Conservation (phyloP, 352 stramenopile species). For the Pythium sukuiense region DNA sequence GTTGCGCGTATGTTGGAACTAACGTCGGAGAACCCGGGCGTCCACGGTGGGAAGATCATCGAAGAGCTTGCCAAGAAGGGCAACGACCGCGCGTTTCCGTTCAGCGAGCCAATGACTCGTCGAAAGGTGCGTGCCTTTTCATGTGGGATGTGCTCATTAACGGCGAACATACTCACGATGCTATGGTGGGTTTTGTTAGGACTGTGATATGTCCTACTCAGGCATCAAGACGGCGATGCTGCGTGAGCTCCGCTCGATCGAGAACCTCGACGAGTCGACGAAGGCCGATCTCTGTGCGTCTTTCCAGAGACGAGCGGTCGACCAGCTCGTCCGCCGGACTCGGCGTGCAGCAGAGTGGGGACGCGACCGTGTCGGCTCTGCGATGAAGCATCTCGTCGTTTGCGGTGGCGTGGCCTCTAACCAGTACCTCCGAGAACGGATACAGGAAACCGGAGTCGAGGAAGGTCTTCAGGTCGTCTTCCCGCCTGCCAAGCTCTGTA, state of each 20-base stretch:
- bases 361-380: conserved; percentile 45
- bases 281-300: conserved; percentile 93
- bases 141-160: not conserved
- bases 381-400: conserved; percentile 86
- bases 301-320: conserved; percentile 85
- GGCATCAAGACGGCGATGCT: conserved; percentile 97
- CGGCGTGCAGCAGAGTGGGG: conserved; percentile 86
- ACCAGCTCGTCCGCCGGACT: conserved; percentile 90
- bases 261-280: not conserved
- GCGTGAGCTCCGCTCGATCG: conserved; percentile 64
- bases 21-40: conserved; percentile 38
- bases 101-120: conserved; percentile 93
- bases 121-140: conserved; percentile 38
- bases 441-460: conserved; percentile 62
- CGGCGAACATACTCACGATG: not conserved
- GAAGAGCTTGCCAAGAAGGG: conserved; percentile 90
- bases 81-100: conserved; percentile 87
- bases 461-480: conserved; percentile 54
- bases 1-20: conserved; percentile 94
- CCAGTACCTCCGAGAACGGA: conserved; percentile 87
- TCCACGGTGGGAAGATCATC: conserved; percentile 94
- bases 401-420: conserved; percentile 98
- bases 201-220: conserved; percentile 98
- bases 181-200: conserved; percentile 25
- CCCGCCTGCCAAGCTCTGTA: conserved; percentile 91